Percentiles rank a stretch among this genome's conserved stretches.
phyloP scores from a whole-genome alignment of 2,329 filamentous ascomycete species.

The Penicillium sp. region DNA sequence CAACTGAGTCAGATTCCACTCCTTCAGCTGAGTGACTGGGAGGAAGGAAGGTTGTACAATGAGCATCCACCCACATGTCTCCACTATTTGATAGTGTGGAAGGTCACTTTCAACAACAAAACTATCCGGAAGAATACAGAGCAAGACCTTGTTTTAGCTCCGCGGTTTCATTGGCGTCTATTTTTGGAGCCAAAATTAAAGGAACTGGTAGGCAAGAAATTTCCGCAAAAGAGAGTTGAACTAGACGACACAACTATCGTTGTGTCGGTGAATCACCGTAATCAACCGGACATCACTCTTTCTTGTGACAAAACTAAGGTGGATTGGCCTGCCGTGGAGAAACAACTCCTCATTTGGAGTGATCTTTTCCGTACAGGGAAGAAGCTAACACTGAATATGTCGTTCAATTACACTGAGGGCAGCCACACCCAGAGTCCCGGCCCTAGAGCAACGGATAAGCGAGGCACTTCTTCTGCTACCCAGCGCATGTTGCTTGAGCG shows the following conservation, averaged over 20 bases:
- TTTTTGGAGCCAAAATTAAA: slow-evolving; percentile 21
- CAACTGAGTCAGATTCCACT: slow-evolving; percentile 7
- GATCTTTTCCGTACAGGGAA: too few relatives aligned
- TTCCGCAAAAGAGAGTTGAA: slow-evolving; percentile 11
- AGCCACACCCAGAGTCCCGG: too few relatives aligned
- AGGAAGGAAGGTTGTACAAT: slow-evolving; percentile 14
- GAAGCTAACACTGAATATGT: too few relatives aligned
- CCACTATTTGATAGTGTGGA: slow-evolving; percentile 16
- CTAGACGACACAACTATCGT: slow-evolving; percentile 16
- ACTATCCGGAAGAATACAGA: slow-evolving; percentile 16
- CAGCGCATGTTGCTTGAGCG: too few relatives aligned
- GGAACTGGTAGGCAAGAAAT: slow-evolving; percentile 13
- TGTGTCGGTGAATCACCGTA: slow-evolving; percentile 11
- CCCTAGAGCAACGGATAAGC: too few relatives aligned
- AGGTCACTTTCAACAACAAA: slow-evolving; percentile 15
- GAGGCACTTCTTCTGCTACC: too few relatives aligned
- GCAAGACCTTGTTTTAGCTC: slow-evolving; percentile 19
- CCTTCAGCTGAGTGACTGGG: slow-evolving; percentile 9
- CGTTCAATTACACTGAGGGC: too few relatives aligned
- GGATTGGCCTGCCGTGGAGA: too few relatives aligned
- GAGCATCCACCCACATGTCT: slow-evolving; percentile 11
- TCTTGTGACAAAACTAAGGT: too few relatives aligned
- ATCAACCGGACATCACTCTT: too few relatives aligned
- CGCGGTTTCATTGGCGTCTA: slow-evolving; percentile 17
- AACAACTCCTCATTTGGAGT: too few relatives aligned